Conservation (phyloP, 306 rosid genomes). For the Vigna unguiculata region DNA sequence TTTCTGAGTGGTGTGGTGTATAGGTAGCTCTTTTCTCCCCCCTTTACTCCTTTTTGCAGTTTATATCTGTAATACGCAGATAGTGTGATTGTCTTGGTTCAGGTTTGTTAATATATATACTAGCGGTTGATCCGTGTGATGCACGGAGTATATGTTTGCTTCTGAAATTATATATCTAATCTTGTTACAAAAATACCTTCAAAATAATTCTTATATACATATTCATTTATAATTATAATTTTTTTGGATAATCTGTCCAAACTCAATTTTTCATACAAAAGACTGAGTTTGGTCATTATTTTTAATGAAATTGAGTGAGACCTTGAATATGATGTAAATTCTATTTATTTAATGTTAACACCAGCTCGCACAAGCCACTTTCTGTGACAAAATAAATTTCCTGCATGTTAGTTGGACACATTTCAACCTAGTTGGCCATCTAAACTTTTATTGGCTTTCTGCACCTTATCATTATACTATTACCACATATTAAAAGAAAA, state of each 20-base stretch:
- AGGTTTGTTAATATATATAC: slow-evolving; percentile 68
- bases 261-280: background rate
- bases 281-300: background rate
- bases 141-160: slow-evolving; percentile 24
- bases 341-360: too few species aligned
- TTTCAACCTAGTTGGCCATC: too few species aligned
- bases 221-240: background rate
- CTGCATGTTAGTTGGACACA: too few species aligned
- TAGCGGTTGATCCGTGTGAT: slow-evolving; percentile 3
- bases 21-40: slow-evolving; percentile 57
- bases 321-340: too few species aligned
- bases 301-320: background rate
- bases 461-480: too few species aligned
- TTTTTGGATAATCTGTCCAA: background rate
- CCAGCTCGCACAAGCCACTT: too few species aligned
- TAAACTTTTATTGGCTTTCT: too few species aligned
- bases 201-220: background rate
- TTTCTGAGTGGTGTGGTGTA: slow-evolving; percentile 73
- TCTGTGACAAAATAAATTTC: too few species aligned
- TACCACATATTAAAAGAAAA: too few species aligned
- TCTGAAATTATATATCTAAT: slow-evolving; percentile 5
- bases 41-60: slow-evolving; percentile 43
- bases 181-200: background rate
- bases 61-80: slow-evolving; percentile 67
- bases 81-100: slow-evolving; percentile 70